Evolutionary conservation across 352 stramenopile species (phyloP).

Genomic region (Pilasporangium apinafurcum): DNA sequence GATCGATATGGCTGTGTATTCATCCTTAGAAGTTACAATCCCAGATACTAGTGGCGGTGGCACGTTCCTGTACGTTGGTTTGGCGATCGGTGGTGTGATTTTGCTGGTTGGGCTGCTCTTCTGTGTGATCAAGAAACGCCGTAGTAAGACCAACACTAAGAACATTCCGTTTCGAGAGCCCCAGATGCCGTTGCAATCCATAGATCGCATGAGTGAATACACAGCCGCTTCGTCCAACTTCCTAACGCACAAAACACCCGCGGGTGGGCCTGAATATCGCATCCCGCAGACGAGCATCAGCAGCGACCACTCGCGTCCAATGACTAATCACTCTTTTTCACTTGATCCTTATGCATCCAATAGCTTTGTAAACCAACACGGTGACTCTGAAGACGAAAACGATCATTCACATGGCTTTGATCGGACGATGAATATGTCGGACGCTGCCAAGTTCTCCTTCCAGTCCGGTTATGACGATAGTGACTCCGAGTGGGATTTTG

Average conservation of each 20-base stretch:
- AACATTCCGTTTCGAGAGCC: slow-evolving; percentile 72
- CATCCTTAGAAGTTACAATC: slow-evolving; percentile 52
- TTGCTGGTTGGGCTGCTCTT: slow-evolving; percentile 59
- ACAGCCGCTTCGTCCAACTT: slow-evolving; percentile 67
- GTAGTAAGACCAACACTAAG: slow-evolving; percentile 50
- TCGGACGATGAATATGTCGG: slow-evolving; percentile 43
- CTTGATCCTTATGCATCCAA: slow-evolving; percentile 60
- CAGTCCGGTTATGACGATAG: slow-evolving; percentile 67
- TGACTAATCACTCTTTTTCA: slow-evolving; percentile 63
- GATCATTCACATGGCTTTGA: too few species aligned
- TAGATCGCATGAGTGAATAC: slow-evolving; percentile 45
- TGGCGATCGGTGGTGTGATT: slow-evolving; percentile 59
- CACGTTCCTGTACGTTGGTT: slow-evolving; percentile 64
- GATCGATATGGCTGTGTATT: slow-evolving; percentile 82
- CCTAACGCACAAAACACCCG: slow-evolving; percentile 50
- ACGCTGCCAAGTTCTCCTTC: slow-evolving; percentile 70
- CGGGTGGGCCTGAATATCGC: too few species aligned
- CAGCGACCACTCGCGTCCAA: slow-evolving; percentile 9
- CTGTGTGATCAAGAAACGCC: slow-evolving; percentile 66
- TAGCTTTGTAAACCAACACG: slow-evolving; percentile 58
- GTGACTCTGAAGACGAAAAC: slow-evolving; percentile 24
- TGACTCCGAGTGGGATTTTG: slow-evolving; percentile 69
- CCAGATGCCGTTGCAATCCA: slow-evolving; percentile 8
- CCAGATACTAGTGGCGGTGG: slow-evolving; percentile 31
- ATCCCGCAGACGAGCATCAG: slow-evolving; percentile 1